Evolutionary conservation across 2,329 filamentous ascomycete species (phyloP).

Genomic region (Didymella glomerata): DNA sequence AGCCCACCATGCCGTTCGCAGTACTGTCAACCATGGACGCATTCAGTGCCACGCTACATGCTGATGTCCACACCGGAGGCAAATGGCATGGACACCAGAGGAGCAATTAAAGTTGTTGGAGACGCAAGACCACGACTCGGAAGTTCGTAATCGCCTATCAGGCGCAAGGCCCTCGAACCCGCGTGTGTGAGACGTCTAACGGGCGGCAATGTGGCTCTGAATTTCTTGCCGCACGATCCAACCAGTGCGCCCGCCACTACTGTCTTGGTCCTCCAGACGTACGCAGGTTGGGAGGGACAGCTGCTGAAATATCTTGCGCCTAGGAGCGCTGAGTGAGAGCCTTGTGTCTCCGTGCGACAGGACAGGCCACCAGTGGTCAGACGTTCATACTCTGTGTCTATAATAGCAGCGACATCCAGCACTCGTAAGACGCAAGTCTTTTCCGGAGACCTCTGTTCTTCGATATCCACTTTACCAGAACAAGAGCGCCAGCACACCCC

Average conservation of each 20-base stretch:
- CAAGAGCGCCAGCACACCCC: slow-evolving; percentile 30
- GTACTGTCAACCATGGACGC: slow-evolving; percentile 16
- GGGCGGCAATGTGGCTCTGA: slow-evolving; percentile 33
- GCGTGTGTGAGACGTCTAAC: slow-evolving; percentile 38
- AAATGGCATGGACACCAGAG: slow-evolving; percentile 9
- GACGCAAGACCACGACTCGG: slow-evolving; percentile 12
- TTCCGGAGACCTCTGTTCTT: slow-evolving; percentile 24
- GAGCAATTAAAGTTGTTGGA: slow-evolving; percentile 15
- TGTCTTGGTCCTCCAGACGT: slow-evolving; percentile 18
- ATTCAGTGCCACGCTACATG: slow-evolving; percentile 12
- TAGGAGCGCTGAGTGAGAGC: slow-evolving; percentile 31
- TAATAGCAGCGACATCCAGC: slow-evolving; percentile 30
- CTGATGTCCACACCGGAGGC: slow-evolving; percentile 7
- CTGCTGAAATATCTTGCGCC: slow-evolving; percentile 25
- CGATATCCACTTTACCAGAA: slow-evolving; percentile 31
- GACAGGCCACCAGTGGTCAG: slow-evolving; percentile 27
- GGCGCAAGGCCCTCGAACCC: slow-evolving; percentile 27
- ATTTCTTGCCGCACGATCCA: slow-evolving; percentile 34
- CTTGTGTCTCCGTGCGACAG: slow-evolving; percentile 23
- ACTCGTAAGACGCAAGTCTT: slow-evolving; percentile 23
- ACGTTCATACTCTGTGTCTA: slow-evolving; percentile 22
- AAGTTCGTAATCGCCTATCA: slow-evolving; percentile 32
- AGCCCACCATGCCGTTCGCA: slow-evolving; percentile 18
- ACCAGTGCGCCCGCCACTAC: slow-evolving; percentile 33
- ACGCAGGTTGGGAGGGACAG: slow-evolving; percentile 8